Evolutionary conservation across 257 asterid species (phyloP), one percentile per base, ranked within the genome.

Genomic region (Lantana camara): DNA sequence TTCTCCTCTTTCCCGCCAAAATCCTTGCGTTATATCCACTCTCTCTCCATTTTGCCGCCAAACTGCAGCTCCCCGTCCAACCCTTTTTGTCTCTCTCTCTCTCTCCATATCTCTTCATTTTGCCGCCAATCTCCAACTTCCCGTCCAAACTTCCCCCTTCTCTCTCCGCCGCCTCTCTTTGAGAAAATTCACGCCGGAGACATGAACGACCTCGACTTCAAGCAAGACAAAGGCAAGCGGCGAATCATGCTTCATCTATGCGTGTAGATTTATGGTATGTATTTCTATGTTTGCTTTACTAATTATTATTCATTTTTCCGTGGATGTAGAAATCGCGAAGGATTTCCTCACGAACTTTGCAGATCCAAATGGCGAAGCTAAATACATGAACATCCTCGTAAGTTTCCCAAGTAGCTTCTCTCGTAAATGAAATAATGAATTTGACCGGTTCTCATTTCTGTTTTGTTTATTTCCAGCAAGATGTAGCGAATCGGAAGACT

Each of bases 401-500:
- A 82, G 95, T 54, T 59, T 27, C 15, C 37, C 41, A 34, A 41
- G 29, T 21, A 21, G 19, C 69, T 49, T 35, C 37, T 37, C 44
- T 67, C 30, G 20, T 11, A 3, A 35, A 35, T 35, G 40, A 35
- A 35, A 3, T 35, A 7, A 30, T 30, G 3, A 30, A 30, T 35
- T 1, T 35, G 8, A 3, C 9, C 7, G 4, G 11, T 4, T n/a
- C 37, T 23, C 2, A 5, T 17, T 10, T 10, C 13, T 30, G 46
- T 1, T 47, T 57, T 22, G 9, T 48, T 48, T 24, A 42, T 66
- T 68, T 63, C 24, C 86, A 94, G 99, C 96, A 88, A 86, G 91
- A 86, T 75, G 96, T 94, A 57, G 97, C 99, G 24, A 94, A 94
- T 73, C 96, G 89, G 42, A 90, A 83, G 68, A 55, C 63, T 30